A percentile compares a stretch with the other conserved stretches of the same genome.
Evolutionary conservation across 768 basidiomycete species (phyloP).

Genomic region (Kwoniella bestiolae): DNA sequence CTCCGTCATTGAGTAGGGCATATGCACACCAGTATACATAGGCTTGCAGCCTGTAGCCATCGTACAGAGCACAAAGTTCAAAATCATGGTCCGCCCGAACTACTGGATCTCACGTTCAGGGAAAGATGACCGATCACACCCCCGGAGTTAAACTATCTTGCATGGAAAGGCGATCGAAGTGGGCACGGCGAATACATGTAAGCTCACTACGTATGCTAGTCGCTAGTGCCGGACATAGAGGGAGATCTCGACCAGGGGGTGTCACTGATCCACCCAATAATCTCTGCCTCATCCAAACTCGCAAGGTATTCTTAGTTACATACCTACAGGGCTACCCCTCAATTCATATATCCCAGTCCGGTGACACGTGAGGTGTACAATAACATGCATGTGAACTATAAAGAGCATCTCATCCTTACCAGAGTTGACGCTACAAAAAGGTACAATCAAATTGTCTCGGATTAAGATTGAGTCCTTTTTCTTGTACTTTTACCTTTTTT

Average conservation of each 20-base stretch:
- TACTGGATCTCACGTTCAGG: not conserved
- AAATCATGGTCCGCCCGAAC: not conserved
- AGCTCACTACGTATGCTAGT: too few relatives aligned
- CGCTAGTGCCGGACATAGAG: too few relatives aligned
- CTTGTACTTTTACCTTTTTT: not conserved
- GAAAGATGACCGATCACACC: not conserved
- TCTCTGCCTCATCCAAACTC: too few relatives aligned
- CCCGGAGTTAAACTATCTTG: not conserved
- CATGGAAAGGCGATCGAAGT: not conserved
- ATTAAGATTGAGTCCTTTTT: too few relatives aligned
- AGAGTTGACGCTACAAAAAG: not conserved
- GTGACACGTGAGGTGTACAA: too few relatives aligned
- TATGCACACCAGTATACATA: not conserved
- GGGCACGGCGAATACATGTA: too few relatives aligned
- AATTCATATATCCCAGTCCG: too few relatives aligned
- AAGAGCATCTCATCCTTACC: not conserved
- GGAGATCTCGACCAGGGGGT: too few relatives aligned
- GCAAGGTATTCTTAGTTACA: too few relatives aligned
- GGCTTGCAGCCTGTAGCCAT: not conserved
- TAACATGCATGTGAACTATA: not conserved
- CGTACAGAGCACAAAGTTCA: too few relatives aligned
- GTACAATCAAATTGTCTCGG: not conserved
- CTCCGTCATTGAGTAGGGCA: not conserved
- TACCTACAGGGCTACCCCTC: too few relatives aligned
- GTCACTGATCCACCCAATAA: too few relatives aligned